Evolutionary conservation across 2,329 filamentous ascomycete species (phyloP), one percentile per base, ranked within the genome.

Genomic region (Gnomoniopsis sp.): DNA sequence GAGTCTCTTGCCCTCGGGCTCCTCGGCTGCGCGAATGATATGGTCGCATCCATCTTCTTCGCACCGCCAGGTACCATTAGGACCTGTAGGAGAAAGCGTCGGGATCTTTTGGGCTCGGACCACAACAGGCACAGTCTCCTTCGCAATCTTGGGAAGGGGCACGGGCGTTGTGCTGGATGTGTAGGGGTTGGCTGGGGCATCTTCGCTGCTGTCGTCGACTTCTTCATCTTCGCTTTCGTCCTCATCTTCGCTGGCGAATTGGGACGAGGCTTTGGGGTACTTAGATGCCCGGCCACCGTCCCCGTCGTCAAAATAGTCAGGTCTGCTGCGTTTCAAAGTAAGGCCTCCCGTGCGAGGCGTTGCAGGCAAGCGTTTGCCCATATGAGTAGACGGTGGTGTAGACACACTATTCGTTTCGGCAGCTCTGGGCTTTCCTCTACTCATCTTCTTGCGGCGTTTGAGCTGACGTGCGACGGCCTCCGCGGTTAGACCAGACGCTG

Each of bases 21-120:
- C 77, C 48, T 84, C 80, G n/a, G 84, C 84, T 2, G 79, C 80
- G 61, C 86, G 86, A 12, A 90, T 84, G 44, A 86, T 78, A 64
- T 86, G 86, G 41, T 74, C 74, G 66, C 88, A 91, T 23, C 81
- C 85, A 12, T 85, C 82, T 61, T 88, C 79, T 4, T 81, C 80
- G 66, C 88, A 91, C 1, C 75, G 75, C 88, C 88, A 91, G 0
- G 84, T 85, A 55, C 87, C 82, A 59, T 85, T 78, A 0, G 84
- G 82, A 0, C 83, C 86, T 36, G 78, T 75, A 0, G 83, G 77
- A 3, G 69, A 71, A 8, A 74, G 72, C 3, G 79, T 77, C 0
- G 81, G 82, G 12, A 83, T 65, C 50, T 71, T 77, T 56, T 84
- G 80, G 6, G 80, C 74, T 26, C 75, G 75, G 11, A 84, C 72